Conservation (phyloP, 306 rosid genomes). For the Cucurbita pepo region DNA sequence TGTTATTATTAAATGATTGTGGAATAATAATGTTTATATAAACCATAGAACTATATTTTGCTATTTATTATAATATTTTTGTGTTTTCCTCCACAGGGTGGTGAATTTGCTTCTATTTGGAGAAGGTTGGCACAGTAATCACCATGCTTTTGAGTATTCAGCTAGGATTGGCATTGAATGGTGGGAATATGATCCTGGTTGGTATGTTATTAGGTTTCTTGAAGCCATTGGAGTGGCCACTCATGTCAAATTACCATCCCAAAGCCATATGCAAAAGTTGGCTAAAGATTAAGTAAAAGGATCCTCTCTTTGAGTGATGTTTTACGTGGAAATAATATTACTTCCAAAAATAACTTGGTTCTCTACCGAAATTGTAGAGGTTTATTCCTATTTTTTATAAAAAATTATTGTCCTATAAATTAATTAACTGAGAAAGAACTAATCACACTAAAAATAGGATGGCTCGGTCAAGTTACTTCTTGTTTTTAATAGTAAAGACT, state of each 20-base stretch:
- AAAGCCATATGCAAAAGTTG: slow-evolving; percentile 21
- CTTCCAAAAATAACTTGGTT: no score
- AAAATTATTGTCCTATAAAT: no score
- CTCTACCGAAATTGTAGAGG: no score
- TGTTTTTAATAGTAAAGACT: no score
- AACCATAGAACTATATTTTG: no score
- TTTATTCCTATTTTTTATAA: no score
- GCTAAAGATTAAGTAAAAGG: neutral
- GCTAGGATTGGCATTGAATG: slow-evolving; percentile 14
- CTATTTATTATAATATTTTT: no score
- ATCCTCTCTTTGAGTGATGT: neutral
- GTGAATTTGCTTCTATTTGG: neutral
- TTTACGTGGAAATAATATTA: neutral
- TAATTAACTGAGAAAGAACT: no score
- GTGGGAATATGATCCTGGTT: slow-evolving; percentile 53
- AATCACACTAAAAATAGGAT: no score
- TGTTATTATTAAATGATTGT: no score
- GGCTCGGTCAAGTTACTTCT: no score
- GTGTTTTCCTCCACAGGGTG: neutral
- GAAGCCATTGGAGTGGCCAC: slow-evolving; percentile 39
- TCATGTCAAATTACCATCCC: slow-evolving; percentile 36
- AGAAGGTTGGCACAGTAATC: neutral
- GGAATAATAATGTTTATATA: no score
- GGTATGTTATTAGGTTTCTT: slow-evolving; percentile 32
- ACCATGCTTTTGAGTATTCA: neutral